A percentile compares a stretch with the other conserved stretches of the same genome.
These are phyloP conservation scores for Rhododendron vialii DNA, from an alignment of 148 eudicot species.

Conservation along the genomic window DNA sequence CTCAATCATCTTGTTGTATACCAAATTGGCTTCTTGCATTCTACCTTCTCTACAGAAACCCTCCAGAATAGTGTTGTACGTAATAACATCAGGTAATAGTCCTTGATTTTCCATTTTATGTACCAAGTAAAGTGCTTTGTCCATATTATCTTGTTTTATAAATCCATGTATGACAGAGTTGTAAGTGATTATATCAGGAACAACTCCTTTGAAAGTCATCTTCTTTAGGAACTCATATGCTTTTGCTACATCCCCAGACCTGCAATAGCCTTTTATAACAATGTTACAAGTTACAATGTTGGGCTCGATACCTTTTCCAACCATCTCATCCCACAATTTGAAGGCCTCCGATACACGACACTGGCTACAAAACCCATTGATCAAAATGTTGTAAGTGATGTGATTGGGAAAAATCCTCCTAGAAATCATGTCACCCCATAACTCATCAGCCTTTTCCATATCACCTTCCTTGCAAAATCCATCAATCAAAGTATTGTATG, in stretches of 20 bases:
- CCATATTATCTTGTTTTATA: conserved; percentile 57
- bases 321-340: conserved; percentile 78
- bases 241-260: conserved; percentile 41
- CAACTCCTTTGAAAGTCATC: conserved; percentile 34
- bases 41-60: conserved; percentile 65
- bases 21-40: conserved; percentile 55
- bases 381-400: conserved; percentile 55
- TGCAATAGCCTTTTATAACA: conserved; percentile 67
- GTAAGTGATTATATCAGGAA: conserved; percentile 58
- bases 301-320: conserved; percentile 56
- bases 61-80: conserved; percentile 63
- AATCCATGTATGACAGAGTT: conserved; percentile 76
- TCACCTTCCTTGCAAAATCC: conserved; percentile 76
- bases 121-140: conserved; percentile 51
- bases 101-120: conserved; percentile 63
- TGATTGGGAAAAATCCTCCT: conserved; percentile 47
- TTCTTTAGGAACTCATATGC: conserved; percentile 48
- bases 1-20: conserved; percentile 61
- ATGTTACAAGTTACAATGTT: conserved; percentile 62
- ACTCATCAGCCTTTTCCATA: conserved; percentile 50
- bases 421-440: conserved; percentile 51
- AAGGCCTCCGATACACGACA: conserved; percentile 50
- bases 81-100: conserved; percentile 55
- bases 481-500: conserved; percentile 72
- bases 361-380: conserved; percentile 55